Evolutionary conservation across 108 stramenopile species (phyloP).

Genomic region (Nitzschia sp.): DNA sequence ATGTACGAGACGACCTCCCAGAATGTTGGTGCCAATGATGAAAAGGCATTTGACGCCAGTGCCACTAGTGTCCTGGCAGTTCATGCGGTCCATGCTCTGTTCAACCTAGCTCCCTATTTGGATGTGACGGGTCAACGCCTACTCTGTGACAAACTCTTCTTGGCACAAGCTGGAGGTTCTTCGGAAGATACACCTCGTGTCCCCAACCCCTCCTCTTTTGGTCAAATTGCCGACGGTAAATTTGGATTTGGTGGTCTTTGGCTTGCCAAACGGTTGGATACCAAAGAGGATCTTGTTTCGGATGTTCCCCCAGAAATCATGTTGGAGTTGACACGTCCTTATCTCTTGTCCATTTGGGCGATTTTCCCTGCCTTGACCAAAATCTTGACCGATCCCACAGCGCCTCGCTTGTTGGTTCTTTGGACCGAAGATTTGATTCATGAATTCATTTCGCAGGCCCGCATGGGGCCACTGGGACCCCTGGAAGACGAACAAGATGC

Average conservation of each 20-base stretch:
- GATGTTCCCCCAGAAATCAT: constrained; percentile 35
- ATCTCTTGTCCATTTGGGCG: constrained; percentile 43
- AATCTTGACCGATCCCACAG: constrained; percentile 29
- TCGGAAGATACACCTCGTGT: constrained; percentile 38
- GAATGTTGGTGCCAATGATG: constrained; percentile 30
- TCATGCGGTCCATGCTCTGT: constrained; percentile 56
- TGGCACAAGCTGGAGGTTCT: constrained; percentile 42
- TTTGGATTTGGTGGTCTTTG: constrained; percentile 76
- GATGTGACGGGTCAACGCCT: constrained; percentile 75
- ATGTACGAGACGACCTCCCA: constrained; percentile 56
- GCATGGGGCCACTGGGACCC: constrained; percentile 17
- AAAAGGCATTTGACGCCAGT: constrained; percentile 24
- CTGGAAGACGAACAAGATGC: constrained; percentile 28
- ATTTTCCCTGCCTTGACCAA: constrained; percentile 47
- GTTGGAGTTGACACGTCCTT: constrained; percentile 24
- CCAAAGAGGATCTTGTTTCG: constrained; percentile 45
- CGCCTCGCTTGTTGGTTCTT: constrained; percentile 40
- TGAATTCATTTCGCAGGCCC: constrained; percentile 47
- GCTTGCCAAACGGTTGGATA: constrained; percentile 75
- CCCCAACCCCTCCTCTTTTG: constrained; percentile 35
- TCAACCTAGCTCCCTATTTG: constrained; percentile 65
- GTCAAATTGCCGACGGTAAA: constrained; percentile 39
- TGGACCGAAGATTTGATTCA: constrained; percentile 47
- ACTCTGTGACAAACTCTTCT: constrained; percentile 68
- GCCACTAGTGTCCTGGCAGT: constrained; percentile 54